Evolutionary conservation across 73 alveolate species (phyloP).

Genomic region (Blepharisma japonicum): DNA sequence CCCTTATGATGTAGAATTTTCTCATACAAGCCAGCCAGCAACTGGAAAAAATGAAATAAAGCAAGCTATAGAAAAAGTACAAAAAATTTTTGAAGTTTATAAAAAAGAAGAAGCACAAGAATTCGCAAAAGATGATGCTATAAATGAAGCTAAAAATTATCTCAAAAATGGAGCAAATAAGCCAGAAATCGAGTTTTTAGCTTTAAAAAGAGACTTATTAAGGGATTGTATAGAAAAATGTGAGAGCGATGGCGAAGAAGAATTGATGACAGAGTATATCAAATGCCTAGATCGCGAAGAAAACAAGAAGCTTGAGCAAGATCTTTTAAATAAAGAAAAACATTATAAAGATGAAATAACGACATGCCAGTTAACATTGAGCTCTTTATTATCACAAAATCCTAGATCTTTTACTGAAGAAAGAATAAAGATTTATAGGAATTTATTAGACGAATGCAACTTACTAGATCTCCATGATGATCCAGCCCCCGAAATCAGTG

Average conservation of each 20-base stretch:
- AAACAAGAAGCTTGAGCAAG: not conserved
- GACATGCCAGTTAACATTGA: conserved; percentile 4
- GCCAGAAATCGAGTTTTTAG: not conserved
- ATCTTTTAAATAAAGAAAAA: not conserved
- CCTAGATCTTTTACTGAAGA: conserved; percentile 3
- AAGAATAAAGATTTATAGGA: not conserved
- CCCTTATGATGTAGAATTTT: conserved; percentile 8
- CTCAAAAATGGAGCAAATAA: no score
- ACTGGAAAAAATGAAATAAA: not conserved
- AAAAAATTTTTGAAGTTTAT: not conserved
- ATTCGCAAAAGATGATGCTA: not conserved
- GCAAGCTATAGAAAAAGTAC: not conserved
- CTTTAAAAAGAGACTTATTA: not conserved
- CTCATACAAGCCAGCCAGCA: not conserved
- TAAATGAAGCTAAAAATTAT: not conserved
- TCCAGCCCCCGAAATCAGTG: not conserved
- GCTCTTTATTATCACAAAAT: not conserved
- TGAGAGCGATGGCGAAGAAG: not conserved
- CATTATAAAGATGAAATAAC: not conserved
- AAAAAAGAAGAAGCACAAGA: conserved; percentile 24
- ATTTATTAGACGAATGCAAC: conserved; percentile 2
- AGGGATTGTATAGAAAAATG: not conserved
- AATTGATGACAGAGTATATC: not conserved
- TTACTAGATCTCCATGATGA: not conserved
- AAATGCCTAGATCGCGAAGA: conserved; percentile 14